Conservation (phyloP, 2,329 filamentous ascomycete species). For the Chaetomium sp. region DNA sequence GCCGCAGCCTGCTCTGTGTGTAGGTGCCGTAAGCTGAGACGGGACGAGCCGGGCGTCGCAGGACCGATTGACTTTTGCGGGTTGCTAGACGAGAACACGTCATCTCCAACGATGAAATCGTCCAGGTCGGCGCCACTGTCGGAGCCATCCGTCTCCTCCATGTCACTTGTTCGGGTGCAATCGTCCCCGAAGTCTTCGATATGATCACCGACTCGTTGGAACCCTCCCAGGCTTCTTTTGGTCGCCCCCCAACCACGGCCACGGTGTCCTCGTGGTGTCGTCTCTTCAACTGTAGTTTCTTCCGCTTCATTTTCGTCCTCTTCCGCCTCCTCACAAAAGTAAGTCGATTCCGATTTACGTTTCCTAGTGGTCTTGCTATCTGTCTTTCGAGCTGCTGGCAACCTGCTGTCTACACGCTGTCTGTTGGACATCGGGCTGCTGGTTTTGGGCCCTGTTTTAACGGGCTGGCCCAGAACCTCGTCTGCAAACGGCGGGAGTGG, state of each 20-base stretch:
- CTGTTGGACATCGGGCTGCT: constrained; percentile 1
- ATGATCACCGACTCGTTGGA: constrained; percentile 40
- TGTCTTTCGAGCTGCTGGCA: constrained; percentile 6
- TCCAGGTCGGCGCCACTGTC: constrained; percentile 54
- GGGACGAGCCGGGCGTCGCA: constrained; percentile 25
- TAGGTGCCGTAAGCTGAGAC: constrained; percentile 3
- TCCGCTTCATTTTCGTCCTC: constrained; percentile 24
- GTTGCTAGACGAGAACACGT: constrained; percentile 45
- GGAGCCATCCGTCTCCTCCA: constrained; percentile 50
- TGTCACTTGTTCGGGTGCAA: constrained; percentile 53
- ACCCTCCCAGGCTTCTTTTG: constrained; percentile 22
- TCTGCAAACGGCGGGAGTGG: constrained; percentile 48
- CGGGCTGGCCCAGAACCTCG: constrained; percentile 37
- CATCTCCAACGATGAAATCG: constrained; percentile 60
- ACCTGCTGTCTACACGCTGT: not conserved
- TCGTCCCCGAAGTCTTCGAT: constrained; percentile 56
- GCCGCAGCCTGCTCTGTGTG: constrained; percentile 1
- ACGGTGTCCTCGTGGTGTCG: constrained; percentile 16
- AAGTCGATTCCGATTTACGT: constrained; percentile 8
- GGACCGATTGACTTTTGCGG: constrained; percentile 35
- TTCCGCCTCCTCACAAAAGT: constrained; percentile 24
- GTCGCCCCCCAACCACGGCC: constrained; percentile 29
- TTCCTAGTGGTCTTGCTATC: constrained; percentile 8
- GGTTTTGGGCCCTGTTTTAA: not conserved
- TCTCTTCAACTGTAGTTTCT: constrained; percentile 29